Evolutionary conservation across 2,329 filamentous ascomycete species (phyloP).

Genomic region (Triangularia setosa): DNA sequence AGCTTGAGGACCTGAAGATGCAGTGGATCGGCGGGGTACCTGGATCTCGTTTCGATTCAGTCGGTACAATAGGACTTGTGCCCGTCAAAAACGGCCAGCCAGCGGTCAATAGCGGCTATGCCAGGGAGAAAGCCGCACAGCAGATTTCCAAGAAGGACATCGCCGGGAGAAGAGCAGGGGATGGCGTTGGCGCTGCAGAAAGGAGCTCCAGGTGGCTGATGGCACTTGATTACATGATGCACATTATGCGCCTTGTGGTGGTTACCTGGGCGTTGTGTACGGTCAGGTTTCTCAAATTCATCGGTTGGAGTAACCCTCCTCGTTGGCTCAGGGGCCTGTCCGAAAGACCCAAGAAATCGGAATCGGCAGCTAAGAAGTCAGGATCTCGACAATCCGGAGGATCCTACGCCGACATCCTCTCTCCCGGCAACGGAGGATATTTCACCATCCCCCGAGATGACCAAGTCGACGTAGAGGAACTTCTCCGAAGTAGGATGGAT

Average conservation of each 20-base stretch:
- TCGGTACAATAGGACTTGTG: slow-evolving; percentile 52
- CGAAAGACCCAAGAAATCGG: slow-evolving; percentile 33
- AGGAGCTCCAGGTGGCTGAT: slow-evolving; percentile 74
- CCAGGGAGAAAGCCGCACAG: slow-evolving; percentile 65
- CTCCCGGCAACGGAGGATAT: slow-evolving; percentile 15
- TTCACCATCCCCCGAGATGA: slow-evolving; percentile 51
- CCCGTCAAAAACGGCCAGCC: slow-evolving; percentile 47
- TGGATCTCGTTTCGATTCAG: slow-evolving; percentile 48
- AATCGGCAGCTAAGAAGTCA: slow-evolving; percentile 10
- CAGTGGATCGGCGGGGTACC: slow-evolving; percentile 47
- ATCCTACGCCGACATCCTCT: slow-evolving; percentile 27
- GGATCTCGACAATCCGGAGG: slow-evolving; percentile 27
- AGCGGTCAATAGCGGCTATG: slow-evolving; percentile 55
- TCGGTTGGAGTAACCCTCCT: slow-evolving; percentile 61
- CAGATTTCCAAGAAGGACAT: slow-evolving; percentile 46
- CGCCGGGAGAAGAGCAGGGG: slow-evolving; percentile 40
- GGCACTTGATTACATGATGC: slow-evolving; percentile 70
- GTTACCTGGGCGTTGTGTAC: slow-evolving; percentile 54
- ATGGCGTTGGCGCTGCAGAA: slow-evolving; percentile 75
- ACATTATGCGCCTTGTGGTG: slow-evolving; percentile 64
- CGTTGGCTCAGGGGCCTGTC: slow-evolving; percentile 58
- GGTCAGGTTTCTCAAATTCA: slow-evolving; percentile 49
- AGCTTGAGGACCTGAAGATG: slow-evolving; percentile 61
- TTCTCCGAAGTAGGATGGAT: slow-evolving; percentile 63
- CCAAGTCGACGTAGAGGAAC: slow-evolving; percentile 74